These are phyloP conservation scores for Lachnellula hyalina DNA, from an alignment of 2,329 filamentous ascomycete genomes.

Conservation along the genomic window DNA sequence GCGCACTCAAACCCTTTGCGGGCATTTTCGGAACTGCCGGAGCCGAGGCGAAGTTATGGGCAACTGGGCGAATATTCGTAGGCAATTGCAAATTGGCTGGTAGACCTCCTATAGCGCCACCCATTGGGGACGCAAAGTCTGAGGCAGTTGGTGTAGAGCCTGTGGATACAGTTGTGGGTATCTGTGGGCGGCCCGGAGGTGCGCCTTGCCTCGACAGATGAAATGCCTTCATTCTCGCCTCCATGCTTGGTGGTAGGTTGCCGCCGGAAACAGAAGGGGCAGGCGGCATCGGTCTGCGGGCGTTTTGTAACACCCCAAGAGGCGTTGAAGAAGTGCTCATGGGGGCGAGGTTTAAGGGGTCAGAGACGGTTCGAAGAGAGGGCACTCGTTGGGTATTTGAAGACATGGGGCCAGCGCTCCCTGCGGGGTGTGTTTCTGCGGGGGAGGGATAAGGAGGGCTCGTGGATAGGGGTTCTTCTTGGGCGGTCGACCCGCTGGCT, in stretches of 20 bases:
- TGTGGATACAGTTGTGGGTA: conserved; percentile 30
- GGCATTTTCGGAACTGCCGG: conserved; percentile 40
- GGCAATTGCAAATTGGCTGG: conserved; percentile 39
- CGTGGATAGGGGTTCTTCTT: conserved; percentile 21
- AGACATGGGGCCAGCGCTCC: conserved; percentile 11
- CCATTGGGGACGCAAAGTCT: conserved; percentile 15
- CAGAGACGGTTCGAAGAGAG: conserved; percentile 55
- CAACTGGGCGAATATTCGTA: conserved; percentile 40
- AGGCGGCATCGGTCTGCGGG: conserved; percentile 44
- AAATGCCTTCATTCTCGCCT: conserved; percentile 66
- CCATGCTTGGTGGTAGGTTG: conserved; percentile 56
- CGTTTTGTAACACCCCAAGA: conserved; percentile 67
- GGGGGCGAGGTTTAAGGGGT: conserved; percentile 44
- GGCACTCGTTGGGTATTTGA: conserved; percentile 46
- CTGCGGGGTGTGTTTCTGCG: conserved; percentile 13
- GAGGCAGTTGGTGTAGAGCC: conserved; percentile 28
- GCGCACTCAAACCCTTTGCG: conserved; percentile 57
- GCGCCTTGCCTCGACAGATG: conserved; percentile 59
- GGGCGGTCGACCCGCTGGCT: conserved; percentile 10
- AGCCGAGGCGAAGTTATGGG: conserved; percentile 44
- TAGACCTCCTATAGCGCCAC: conserved; percentile 37
- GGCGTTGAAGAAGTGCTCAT: conserved; percentile 85
- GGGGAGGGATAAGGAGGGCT: conserved; percentile 13
- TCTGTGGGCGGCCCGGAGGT: conserved; percentile 34
- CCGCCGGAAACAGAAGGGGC: conserved; percentile 34